Base-by-base conservation (phyloP, 2,329 filamentous ascomycete genomes). In the Lecanicillium sp. region DNA sequence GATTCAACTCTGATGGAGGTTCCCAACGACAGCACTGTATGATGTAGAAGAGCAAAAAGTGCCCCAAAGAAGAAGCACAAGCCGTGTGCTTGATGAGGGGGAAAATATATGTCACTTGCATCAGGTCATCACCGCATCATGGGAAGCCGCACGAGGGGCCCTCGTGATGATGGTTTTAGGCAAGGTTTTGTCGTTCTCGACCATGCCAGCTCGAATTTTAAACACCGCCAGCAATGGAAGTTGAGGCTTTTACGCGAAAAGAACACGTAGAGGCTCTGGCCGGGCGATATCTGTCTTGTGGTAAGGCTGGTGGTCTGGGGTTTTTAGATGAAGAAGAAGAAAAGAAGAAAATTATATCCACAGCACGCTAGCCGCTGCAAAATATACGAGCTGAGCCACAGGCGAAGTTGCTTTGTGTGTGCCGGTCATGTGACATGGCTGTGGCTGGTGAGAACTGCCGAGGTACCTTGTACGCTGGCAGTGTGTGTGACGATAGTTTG, bases 41-140 rank as follows among this genome's bases (percentile, higher is more conserved):
- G 25, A 18, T 15, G 16, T 17, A 6, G 28, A n/a, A 27, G n/a
- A 34, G 14, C 16, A 32, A 9, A 39, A 15, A 35, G 20, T 16
- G 20, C 29, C 12, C 19, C 14, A 33, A 31, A 35, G 40, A 47
- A 16, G 30, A n/a, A n/a, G n/a, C n/a, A n/a, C n/a, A n/a, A n/a
- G n/a, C n/a, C n/a, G n/a, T n/a, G n/a, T 8, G 34, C 11, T 27
- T 36, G 9, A 34, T 9, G 17, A 29, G n/a, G 17, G 7, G 13
- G 2, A 28, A 16, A 18, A 38, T 38, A 46, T 51, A 68, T 77
- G 73, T 78, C 65, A 65, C 68, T 75, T 76, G 72, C 68, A 67
- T 76, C 70, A 78, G 75, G 75, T 79, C 73, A 78, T 78, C 75
- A 75, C 52, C 75, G 71, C 67, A 74, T 78, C 75, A 77, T 78